These are phyloP conservation scores for Lophium mytilinum DNA, from an alignment of 495 filamentous ascomycete genomes.

Conservation along the genomic window DNA sequence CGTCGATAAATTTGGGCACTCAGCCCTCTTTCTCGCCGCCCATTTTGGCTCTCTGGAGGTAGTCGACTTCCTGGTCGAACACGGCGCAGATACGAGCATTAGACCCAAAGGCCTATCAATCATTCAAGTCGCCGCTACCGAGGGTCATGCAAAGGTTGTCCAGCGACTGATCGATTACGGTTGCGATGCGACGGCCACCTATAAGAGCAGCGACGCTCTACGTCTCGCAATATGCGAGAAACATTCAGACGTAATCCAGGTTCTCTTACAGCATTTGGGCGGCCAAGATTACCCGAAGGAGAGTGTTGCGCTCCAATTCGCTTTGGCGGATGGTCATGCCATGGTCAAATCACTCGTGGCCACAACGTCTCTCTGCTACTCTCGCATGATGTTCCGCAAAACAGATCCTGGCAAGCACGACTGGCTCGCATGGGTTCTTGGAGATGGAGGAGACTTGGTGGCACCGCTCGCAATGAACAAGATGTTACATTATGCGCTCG, in stretches of 20 bases:
- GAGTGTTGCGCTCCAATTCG: slow-evolving; percentile 12
- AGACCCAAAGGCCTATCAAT: slow-evolving; percentile 1
- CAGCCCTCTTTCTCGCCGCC: slow-evolving; percentile 6
- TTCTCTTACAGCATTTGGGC: slow-evolving; percentile 4
- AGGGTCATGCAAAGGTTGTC: slow-evolving; percentile 2
- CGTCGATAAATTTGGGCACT: slow-evolving; percentile 1
- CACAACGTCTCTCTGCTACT: slow-evolving; percentile 1
- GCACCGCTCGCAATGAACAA: not conserved
- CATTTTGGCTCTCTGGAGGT: slow-evolving; percentile 10
- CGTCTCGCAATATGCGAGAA: slow-evolving; percentile 4
- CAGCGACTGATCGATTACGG: slow-evolving; percentile 3
- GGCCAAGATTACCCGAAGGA: slow-evolving; percentile 1
- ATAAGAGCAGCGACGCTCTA: not conserved
- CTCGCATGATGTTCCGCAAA: not conserved
- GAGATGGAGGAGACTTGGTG: slow-evolving; percentile 7
- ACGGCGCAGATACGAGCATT: slow-evolving; percentile 5
- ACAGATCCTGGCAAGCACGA: not conserved
- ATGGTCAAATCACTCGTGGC: slow-evolving; percentile 5
- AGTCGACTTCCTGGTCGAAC: not conserved
- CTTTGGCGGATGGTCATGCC: slow-evolving; percentile 2
- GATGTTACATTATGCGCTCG: slow-evolving; percentile 13
- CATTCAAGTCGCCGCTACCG: slow-evolving; percentile 3
- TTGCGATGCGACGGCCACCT: not conserved
- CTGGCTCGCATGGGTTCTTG: slow-evolving; percentile 11
- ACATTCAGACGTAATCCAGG: not conserved